These are phyloP conservation scores for Phytophthora litchii DNA, from an alignment of 352 stramenopile genomes.

Conservation along the genomic window DNA sequence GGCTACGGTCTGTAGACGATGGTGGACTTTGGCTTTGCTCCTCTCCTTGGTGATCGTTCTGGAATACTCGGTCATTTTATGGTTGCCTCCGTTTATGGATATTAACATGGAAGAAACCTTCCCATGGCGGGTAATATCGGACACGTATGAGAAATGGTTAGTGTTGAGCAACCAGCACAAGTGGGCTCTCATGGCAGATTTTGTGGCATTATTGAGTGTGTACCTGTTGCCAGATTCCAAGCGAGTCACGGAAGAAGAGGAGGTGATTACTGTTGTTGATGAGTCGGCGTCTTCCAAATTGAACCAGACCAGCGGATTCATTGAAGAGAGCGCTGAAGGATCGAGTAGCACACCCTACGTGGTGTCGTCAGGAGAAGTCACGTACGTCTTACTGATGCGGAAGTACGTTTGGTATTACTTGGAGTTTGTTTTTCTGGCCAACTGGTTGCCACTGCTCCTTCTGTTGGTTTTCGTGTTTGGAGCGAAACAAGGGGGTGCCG, in stretches of 20 bases:
- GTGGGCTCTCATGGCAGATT: slow-evolving; percentile 81
- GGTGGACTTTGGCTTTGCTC: slow-evolving; percentile 58
- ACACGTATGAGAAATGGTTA: slow-evolving; percentile 69
- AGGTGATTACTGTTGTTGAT: slow-evolving; percentile 41
- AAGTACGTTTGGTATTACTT: slow-evolving; percentile 77
- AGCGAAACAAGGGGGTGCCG: slow-evolving; percentile 65
- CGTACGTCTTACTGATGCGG: slow-evolving; percentile 62
- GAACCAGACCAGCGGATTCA: slow-evolving; percentile 1
- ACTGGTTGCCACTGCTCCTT: slow-evolving; percentile 74
- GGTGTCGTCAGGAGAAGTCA: slow-evolving; percentile 39
- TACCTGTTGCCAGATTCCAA: slow-evolving; percentile 76
- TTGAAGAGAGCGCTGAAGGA: slow-evolving; percentile 13
- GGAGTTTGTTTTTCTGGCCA: slow-evolving; percentile 63
- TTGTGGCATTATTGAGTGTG: slow-evolving; percentile 65
- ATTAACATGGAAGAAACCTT: slow-evolving; percentile 63
- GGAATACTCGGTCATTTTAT: slow-evolving; percentile 78
- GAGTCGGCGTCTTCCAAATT: slow-evolving; percentile 27
- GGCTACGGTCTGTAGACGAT: slow-evolving; percentile 57
- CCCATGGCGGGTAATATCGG: slow-evolving; percentile 62
- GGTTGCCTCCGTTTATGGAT: slow-evolving; percentile 61
- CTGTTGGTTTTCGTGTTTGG: slow-evolving; percentile 79
- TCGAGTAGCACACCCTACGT: slow-evolving; percentile 4
- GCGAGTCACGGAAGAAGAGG: slow-evolving; percentile 33
- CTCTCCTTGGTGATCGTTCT: slow-evolving; percentile 73
- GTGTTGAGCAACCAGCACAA: slow-evolving; percentile 74